phyloP scores from a whole-genome alignment of 2,329 filamentous ascomycete genomes.

The Xylariaceae sp. region DNA sequence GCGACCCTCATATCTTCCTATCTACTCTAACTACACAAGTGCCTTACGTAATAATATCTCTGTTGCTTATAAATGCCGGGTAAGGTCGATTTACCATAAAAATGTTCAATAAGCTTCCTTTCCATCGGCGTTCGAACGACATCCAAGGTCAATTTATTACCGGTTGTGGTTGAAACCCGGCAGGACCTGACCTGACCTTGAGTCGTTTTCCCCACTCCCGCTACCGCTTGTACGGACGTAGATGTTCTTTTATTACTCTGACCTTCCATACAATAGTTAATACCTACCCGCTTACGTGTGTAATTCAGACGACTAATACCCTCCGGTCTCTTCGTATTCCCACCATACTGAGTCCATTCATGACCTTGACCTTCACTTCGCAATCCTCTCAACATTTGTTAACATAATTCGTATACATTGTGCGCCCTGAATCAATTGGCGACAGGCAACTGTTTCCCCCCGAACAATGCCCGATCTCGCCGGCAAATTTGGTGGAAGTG shows the following conservation, averaged over 20 bases:
- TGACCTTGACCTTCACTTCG: neutral
- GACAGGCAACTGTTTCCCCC: neutral
- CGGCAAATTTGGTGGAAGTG: neutral
- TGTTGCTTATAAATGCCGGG: neutral
- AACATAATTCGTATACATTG: neutral
- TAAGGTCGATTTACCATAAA: conserved; percentile 1
- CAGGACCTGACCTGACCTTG: too few species aligned
- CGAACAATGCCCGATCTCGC: conserved; percentile 13
- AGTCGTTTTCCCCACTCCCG: too few species aligned
- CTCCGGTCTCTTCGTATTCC: neutral
- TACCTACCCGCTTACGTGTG: too few species aligned
- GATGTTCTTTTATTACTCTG: too few species aligned
- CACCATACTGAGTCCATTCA: neutral
- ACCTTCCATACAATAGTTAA: too few species aligned
- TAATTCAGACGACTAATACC: neutral
- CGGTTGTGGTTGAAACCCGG: too few species aligned
- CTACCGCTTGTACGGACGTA: too few species aligned
- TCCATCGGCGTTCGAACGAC: too few species aligned
- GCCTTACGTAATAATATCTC: neutral
- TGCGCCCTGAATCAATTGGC: neutral
- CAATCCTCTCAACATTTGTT: neutral
- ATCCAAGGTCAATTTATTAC: too few species aligned
- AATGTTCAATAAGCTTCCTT: too few species aligned
- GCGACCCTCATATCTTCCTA: too few species aligned
- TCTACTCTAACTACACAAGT: too few species aligned